Evolutionary conservation across 2,329 filamentous ascomycete species (phyloP), one percentile per base, ranked within the genome.

Genomic region (Aspergillus sp.): DNA sequence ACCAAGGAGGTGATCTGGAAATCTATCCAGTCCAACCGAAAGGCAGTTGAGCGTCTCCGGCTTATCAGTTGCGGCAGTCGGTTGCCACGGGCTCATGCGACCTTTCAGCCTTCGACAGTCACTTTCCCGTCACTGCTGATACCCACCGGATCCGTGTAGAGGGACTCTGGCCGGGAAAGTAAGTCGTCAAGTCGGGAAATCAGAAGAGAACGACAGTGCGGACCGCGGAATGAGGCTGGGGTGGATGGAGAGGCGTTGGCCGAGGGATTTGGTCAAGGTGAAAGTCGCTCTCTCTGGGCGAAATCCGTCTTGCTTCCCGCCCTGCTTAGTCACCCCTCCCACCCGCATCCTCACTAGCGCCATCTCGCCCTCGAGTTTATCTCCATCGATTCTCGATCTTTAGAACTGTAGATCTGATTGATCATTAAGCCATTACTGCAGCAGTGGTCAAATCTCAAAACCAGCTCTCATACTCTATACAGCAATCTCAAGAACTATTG

Each of bases 271-370:
- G 61, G 61, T 58, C 62, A 64, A 69, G 69, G 68, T 67, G 64
- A 66, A 69, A 64, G 68, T 70, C 55, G 57, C 52, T 61, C 58
- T 67, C 57, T 45, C 61, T 61, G 66, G 67, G 69, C 64, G 69
- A 71, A 71, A 69, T 71, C 64, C 59, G 59, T 64, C 65, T 61
- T 63, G 51, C 53, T 59, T 58, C 58, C 34, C 34, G 34, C 58
- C 48, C 47, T 25, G 66, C 63, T 72, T 66, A 72, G 67, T 72
- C 64, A 72, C 60, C 62, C 19, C 43, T 23, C 11, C 34, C 13
- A 31, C 42, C 49, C 52, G 47, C 47, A 49, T 41, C 45, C 45
- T 41, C 49, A 47, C 36, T 47, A 50, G 42, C 49, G 40, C 41
- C 47, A 50, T 36, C 34, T 38, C 34, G 34, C 34, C 16, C 34